Percentiles rank a stretch among this genome's conserved stretches.
phyloP scores from a whole-genome alignment of 768 basidiomycete genomes.

The Imleria badia region DNA sequence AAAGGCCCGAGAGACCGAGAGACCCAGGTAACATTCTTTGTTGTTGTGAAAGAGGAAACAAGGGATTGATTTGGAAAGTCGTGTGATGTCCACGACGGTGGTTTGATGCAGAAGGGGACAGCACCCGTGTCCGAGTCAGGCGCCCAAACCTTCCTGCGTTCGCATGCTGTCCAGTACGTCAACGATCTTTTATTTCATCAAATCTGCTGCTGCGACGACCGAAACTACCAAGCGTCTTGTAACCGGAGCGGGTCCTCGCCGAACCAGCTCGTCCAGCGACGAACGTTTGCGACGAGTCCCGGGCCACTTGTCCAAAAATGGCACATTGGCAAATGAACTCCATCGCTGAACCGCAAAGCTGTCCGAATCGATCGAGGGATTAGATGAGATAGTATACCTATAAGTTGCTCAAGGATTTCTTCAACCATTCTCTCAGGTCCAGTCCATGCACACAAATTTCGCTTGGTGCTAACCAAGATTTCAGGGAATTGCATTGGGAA shows the following conservation, averaged over 20 bases:
- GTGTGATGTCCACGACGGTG: neutral
- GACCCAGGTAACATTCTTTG: too few species aligned
- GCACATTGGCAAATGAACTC: neutral
- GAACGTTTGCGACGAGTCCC: too few species aligned
- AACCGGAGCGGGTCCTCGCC: neutral
- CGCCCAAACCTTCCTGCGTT: neutral
- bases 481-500: neutral
- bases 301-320: constrained; percentile 1
- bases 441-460: neutral
- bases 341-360: neutral
- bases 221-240: neutral
- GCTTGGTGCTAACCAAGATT: neutral
- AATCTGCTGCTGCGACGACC: neutral
- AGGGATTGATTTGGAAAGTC: neutral
- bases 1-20: too few species aligned
- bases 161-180: neutral
- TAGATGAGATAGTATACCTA: constrained; percentile 4
- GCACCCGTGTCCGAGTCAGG: neutral
- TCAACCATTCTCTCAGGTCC: neutral
- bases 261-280: constrained; percentile 10
- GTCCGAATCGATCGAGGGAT: neutral
- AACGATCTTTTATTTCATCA: neutral
- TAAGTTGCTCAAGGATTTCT: neutral
- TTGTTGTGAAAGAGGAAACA: neutral
- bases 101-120: neutral